A percentile compares a stretch with the other conserved stretches of the same genome.
Evolutionary conservation across 2,329 filamentous ascomycete species (phyloP).

Genomic region (Claviceps arundinis): DNA sequence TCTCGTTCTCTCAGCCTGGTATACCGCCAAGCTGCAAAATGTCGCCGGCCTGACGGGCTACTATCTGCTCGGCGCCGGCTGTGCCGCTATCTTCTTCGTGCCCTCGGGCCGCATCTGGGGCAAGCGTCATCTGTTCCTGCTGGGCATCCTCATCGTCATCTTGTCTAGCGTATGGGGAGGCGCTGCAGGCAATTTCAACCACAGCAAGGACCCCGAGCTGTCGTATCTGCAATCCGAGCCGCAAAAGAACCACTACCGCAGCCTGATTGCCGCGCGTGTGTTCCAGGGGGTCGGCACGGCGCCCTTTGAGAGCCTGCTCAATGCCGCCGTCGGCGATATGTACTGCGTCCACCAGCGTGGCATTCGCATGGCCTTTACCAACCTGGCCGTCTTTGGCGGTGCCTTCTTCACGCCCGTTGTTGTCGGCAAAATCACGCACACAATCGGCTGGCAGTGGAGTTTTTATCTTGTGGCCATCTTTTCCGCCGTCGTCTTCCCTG

Average conservation of each 20-base stretch:
- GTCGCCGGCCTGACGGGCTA: conserved; percentile 78
- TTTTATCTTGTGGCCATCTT: conserved; percentile 88
- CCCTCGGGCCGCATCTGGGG: conserved; percentile 84
- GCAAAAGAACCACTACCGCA: conserved; percentile 42
- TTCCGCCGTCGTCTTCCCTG: conserved; percentile 52
- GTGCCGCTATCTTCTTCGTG: conserved; percentile 74
- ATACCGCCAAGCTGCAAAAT: conserved; percentile 53
- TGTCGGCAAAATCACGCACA: conserved; percentile 69
- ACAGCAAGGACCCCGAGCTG: background rate
- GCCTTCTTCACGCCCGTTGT: conserved; percentile 68
- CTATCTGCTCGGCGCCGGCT: conserved; percentile 69
- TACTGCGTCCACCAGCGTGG: conserved; percentile 82
- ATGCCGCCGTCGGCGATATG: conserved; percentile 77
- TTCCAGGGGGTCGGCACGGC: conserved; percentile 79
- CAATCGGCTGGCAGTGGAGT: conserved; percentile 71
- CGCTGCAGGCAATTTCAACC: conserved; percentile 34
- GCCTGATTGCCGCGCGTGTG: conserved; percentile 63
- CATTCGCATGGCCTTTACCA: conserved; percentile 70
- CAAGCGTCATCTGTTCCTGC: conserved; percentile 74
- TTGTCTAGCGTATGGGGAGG: conserved; percentile 69
- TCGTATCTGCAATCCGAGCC: conserved; percentile 1
- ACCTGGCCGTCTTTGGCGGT: conserved; percentile 43
- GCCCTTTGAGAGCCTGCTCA: conserved; percentile 82
- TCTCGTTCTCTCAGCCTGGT: conserved; percentile 57
- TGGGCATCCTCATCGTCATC: conserved; percentile 63